Evolutionary conservation across 2,329 filamentous ascomycete genomes (phyloP).

Genomic region (Aspergillus sp.): DNA sequence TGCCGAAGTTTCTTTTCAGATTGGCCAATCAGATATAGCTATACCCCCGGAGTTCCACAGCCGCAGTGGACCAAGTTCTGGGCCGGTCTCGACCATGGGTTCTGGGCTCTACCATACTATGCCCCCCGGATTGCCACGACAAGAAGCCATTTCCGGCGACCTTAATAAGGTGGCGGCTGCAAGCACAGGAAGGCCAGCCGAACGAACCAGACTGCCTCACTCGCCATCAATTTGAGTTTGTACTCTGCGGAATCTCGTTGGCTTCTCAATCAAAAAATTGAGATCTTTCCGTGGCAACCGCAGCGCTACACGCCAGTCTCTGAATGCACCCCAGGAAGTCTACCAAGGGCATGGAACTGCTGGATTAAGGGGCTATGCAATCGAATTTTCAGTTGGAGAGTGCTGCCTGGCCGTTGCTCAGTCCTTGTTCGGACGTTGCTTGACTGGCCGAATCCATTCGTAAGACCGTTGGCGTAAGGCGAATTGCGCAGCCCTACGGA

Average conservation of each 20-base stretch:
- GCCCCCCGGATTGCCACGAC: too few species aligned
- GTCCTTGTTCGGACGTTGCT: too few species aligned
- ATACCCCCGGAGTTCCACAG: not conserved
- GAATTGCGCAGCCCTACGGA: too few species aligned
- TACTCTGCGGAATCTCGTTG: not conserved
- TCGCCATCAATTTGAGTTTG: not conserved
- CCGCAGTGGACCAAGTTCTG: not conserved
- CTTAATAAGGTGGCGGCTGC: not conserved
- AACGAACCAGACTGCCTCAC: not conserved
- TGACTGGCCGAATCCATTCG: too few species aligned
- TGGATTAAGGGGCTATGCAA: not conserved
- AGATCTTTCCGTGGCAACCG: not conserved
- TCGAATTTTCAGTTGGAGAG: not conserved
- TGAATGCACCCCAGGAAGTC: not conserved
- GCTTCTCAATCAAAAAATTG: not conserved
- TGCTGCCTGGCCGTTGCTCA: not conserved
- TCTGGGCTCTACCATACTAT: not conserved
- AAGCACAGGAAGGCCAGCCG: not conserved
- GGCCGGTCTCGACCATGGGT: not conserved
- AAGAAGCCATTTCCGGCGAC: not conserved
- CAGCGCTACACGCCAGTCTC: not conserved
- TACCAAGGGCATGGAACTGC: not conserved
- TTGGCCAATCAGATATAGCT: too few species aligned
- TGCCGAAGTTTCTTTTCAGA: not conserved
- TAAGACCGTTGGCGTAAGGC: too few species aligned